Evolutionary conservation across 352 stramenopile genomes (phyloP), one percentile per base, ranked within the genome.

Genomic region (Phytopythium mirpurense): DNA sequence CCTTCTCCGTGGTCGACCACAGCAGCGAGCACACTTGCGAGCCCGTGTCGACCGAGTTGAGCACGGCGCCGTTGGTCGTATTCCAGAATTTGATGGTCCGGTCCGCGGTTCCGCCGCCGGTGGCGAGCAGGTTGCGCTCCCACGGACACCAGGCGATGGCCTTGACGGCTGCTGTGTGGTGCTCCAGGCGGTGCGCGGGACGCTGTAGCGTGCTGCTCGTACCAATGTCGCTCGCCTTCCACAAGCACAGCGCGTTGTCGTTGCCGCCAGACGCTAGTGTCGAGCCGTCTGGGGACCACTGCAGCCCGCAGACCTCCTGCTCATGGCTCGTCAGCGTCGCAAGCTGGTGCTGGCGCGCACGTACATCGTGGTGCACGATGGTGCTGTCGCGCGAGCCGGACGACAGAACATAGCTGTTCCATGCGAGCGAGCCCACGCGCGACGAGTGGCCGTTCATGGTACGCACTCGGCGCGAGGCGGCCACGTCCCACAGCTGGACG

Each of bases 1-100:
- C 94, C 62, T 97, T 96, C 54, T 98, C 87, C 7, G 88, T 82
- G 6, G 72, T 83, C n/a, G 86, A 97, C 92, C 92, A 98, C 54
- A 97, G 53, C 27, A 99, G 77, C 3, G 94, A 93, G 68, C 97
- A 99, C 11, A 99, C 97, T 63, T 99, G 97, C 15, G 87, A 98
- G 49, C 96, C 97, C 43, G 97, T 99, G 68, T 99, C 94, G 18
- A 99, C 88, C 19, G 87, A 98, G 88, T 97, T 83, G 59, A 98
- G 86, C 90, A 70, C 86, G 54, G 98, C 97, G 18, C 98, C 81
- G 24, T 88, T 97, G 16, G 75, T 76, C 12, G 93, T 93, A 70
- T 99, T 98, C 97, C 97, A 99, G 60, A 99, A 98, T 74, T 99
- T 99, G 76, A 99, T 99, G 51, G 87, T 97, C 35, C 96, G 80